Conservation (phyloP, 768 basidiomycete species). For the Glaciozyma antarctica region DNA sequence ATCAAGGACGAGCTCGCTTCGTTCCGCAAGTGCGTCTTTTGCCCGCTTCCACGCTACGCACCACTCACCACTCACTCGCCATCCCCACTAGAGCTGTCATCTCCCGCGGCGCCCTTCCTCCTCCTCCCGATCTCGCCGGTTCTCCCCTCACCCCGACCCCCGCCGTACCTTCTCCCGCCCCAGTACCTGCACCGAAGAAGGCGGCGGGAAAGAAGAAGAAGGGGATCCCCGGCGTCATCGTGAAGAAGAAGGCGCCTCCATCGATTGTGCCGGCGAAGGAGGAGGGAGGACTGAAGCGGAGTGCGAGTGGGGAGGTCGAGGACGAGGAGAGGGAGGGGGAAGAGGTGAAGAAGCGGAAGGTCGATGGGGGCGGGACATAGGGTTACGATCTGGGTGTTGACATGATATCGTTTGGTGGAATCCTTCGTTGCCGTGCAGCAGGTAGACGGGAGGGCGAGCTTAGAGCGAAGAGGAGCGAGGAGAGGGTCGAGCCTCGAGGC, state of each 20-base stretch:
- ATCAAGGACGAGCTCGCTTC: slow-evolving; percentile 38
- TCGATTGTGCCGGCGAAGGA: background rate
- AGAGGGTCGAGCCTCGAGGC: no score
- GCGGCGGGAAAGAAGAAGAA: slow-evolving; percentile 8
- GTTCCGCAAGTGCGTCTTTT: slow-evolving; percentile 32
- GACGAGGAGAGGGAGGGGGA: background rate
- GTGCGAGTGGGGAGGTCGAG: background rate
- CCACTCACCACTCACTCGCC: background rate
- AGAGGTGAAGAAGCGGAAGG: slow-evolving; percentile 1
- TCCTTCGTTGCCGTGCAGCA: no score
- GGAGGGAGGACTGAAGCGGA: background rate
- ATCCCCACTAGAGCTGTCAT: slow-evolving; percentile 3
- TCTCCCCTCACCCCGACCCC: background rate
- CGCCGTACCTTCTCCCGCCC: background rate
- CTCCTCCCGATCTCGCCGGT: background rate
- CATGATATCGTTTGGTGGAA: no score
- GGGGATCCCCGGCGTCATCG: background rate
- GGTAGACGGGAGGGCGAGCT: no score
- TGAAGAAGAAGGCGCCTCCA: background rate
- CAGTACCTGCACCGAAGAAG: background rate
- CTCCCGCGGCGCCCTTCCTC: background rate
- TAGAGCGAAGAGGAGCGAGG: no score
- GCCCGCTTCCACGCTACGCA: background rate
- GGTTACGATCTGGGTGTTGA: no score
- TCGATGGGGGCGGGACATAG: background rate